Conservation (phyloP, 2,329 filamentous ascomycete species). For the Diaporthe sp. region DNA sequence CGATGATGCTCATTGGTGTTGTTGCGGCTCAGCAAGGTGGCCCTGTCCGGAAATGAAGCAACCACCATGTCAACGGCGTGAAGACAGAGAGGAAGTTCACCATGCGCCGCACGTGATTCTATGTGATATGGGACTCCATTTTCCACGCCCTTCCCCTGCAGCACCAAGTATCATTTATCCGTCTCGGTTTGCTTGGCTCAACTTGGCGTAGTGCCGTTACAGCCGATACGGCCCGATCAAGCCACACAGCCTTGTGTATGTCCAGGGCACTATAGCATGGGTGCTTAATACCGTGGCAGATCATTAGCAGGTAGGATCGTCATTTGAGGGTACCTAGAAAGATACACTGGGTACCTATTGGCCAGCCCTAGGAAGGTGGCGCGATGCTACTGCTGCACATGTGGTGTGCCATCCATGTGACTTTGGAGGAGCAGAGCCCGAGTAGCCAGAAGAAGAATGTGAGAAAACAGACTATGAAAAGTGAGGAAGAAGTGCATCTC, state of each 20-base stretch:
- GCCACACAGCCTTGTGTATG: background rate
- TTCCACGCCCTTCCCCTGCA: background rate
- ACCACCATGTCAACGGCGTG: background rate
- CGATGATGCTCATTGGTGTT: background rate
- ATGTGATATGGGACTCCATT: background rate
- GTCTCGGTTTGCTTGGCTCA: background rate
- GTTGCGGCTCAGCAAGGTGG: background rate
- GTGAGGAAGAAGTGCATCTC: too few relatives aligned
- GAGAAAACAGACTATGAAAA: too few relatives aligned
- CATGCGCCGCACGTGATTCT: background rate
- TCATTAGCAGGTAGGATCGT: too few relatives aligned
- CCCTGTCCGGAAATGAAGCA: background rate
- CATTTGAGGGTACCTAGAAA: too few relatives aligned
- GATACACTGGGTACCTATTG: too few relatives aligned
- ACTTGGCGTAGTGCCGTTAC: background rate
- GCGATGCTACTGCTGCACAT: too few relatives aligned
- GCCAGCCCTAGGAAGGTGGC: too few relatives aligned
- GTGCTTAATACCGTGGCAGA: too few relatives aligned
- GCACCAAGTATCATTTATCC: background rate
- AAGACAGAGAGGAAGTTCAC: background rate
- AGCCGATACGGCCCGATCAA: background rate
- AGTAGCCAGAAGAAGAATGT: too few relatives aligned
- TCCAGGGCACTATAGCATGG: background rate
- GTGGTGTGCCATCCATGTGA: too few relatives aligned
- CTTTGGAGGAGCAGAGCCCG: too few relatives aligned